Evolutionary conservation across 2,329 filamentous ascomycete species (phyloP), one percentile per base, ranked within the genome.

Genomic region (Fusarium chlamydosporum): DNA sequence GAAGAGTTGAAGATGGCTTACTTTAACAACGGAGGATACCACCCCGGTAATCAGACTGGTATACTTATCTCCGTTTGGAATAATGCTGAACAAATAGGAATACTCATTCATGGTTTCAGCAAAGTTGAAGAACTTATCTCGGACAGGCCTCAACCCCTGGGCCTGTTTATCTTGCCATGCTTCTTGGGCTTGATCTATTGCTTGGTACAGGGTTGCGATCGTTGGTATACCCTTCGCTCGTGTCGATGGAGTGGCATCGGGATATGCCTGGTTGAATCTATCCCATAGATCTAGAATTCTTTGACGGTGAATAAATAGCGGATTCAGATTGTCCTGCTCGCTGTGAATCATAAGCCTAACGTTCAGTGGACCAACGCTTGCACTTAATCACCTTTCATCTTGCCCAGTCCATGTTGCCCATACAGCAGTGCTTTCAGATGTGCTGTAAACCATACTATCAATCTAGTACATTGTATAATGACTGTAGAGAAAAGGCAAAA

Each of bases 71-170:
- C 42, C 27, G 12, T 45, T 45, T 3, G 42, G 27, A 6, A 45
- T 31, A 0, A 45, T 45, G n/a, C 42, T 31, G 10, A 45, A 45
- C 1, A 45, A n/a, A 27, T 45, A 45, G 6, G 42, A 45, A 31
- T 45, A 45, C 7, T 45, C 42, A n/a, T n/a, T 45, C 42, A 45
- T 45, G 18, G 42, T 45, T 31, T 45, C n/a, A 7, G 42, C 42
- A 31, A 45, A 45, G 27, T 31, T 45, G 3, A 31, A 45, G 27
- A 45, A 45, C 7, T 45, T 45, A 7, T 45, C 42, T 5, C 42
- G 42, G 15, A 45, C 18, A 20, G 42, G 42, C 15, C 42, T 18
- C 16, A 45, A 9, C 4, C 42, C 42, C 6, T 29, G 42, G 18
- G 42, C 12, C 2, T 45, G 27, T 10, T 45, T 45, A 6, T 31